These are phyloP conservation scores for Chenopodium suecicum DNA, from an alignment of 148 eudicot species.

Conservation along the genomic window DNA sequence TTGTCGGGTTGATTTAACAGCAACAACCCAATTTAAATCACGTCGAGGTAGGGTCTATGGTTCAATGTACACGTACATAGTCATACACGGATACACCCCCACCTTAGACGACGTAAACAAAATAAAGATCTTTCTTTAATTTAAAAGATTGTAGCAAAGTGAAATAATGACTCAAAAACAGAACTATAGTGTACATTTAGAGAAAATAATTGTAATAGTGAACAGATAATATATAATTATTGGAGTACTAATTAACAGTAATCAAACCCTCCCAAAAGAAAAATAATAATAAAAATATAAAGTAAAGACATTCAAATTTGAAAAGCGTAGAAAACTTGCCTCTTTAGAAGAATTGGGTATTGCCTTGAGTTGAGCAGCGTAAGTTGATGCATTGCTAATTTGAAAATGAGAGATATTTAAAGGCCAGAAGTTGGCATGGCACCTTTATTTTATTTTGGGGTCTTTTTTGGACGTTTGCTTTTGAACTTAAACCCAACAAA, in stretches of 20 bases:
- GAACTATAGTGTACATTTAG: not conserved
- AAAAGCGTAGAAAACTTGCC: not conserved
- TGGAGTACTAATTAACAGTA: too few relatives aligned
- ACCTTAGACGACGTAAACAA: too few relatives aligned
- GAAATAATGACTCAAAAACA: not conserved
- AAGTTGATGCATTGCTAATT: not conserved
- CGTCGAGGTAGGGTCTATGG: not conserved
- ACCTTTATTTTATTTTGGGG: not conserved
- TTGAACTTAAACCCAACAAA: not conserved
- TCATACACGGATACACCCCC: too few relatives aligned
- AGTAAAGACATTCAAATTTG: too few relatives aligned
- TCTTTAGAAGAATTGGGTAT: not conserved
- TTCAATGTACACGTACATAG: too few relatives aligned
- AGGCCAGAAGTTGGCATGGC: not conserved
- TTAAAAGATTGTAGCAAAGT: too few relatives aligned
- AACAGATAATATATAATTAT: too few relatives aligned
- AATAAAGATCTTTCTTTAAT: too few relatives aligned
- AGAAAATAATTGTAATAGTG: too few relatives aligned
- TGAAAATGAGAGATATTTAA: too few relatives aligned
- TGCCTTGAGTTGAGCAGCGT: not conserved
- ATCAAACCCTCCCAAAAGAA: too few relatives aligned
- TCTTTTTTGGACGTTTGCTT: not conserved
- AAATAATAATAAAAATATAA: too few relatives aligned
- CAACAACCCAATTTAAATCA: not conserved
- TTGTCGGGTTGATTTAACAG: not conserved